A percentile compares a stretch with the other conserved stretches of the same genome.
These are phyloP conservation scores for Albizia julibrissin DNA, from an alignment of 306 rosid species.

Conservation along the genomic window DNA sequence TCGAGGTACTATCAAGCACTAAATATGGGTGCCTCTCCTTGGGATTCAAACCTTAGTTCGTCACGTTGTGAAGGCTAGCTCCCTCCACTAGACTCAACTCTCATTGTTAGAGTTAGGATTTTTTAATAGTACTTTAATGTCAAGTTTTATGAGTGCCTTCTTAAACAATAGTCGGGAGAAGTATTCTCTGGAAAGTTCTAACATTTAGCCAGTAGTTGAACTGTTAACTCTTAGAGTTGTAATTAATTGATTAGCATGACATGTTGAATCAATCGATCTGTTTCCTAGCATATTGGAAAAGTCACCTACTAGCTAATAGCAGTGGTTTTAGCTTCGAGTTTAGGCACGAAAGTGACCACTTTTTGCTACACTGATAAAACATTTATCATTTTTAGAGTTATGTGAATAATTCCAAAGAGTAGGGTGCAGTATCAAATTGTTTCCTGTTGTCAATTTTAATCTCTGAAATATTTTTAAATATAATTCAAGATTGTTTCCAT, in stretches of 20 bases:
- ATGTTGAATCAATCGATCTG: slow-evolving; percentile 1
- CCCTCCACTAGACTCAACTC: too few relatives aligned
- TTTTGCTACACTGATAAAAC: neutral
- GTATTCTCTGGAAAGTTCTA: neutral
- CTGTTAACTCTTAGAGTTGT: neutral
- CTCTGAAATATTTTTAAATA: neutral
- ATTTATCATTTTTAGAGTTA: neutral
- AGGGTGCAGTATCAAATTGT: neutral
- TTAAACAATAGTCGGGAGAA: neutral
- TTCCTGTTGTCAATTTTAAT: neutral
- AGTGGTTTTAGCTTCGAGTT: neutral
- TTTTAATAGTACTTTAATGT: too few relatives aligned
- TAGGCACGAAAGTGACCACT: neutral
- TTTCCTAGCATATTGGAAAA: slow-evolving; percentile 14
- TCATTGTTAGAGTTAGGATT: too few relatives aligned
- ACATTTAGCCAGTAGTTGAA: neutral
- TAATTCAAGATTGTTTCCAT: neutral
- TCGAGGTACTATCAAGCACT: too few relatives aligned
- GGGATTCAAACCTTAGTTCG: too few relatives aligned
- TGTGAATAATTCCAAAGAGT: neutral
- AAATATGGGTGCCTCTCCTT: too few relatives aligned
- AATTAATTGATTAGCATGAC: neutral
- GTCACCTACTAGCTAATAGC: neutral
- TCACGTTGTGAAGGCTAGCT: too few relatives aligned
- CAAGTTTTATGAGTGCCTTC: slow-evolving; percentile 1